Evolutionary conservation across 495 filamentous ascomycete species (phyloP), one percentile per base, ranked within the genome.

Genomic region (Acidomyces sp.): DNA sequence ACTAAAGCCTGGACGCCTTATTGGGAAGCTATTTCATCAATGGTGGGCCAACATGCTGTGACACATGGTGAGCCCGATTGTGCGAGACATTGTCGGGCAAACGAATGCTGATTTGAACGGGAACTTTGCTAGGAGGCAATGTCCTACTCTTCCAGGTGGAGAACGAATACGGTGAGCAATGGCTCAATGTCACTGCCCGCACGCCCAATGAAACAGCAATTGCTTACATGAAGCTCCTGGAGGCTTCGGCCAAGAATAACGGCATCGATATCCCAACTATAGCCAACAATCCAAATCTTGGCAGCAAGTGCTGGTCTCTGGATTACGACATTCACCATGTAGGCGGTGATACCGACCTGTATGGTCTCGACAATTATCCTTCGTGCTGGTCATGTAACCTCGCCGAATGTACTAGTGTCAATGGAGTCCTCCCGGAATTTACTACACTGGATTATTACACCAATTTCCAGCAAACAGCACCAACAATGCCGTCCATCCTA

Each of bases 351-450:
- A 70, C 75, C 19, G 72, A 78, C 52, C 61, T 72, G 23, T 61
- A 69, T 17, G 71, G 70, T 6, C 36, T 75, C 4, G 74, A 78
- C 45, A 67, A 64, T 23, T 78, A 78, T 42, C 74, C 73, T 9
- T 70, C 67, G 46, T 76, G 74, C 54, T 78, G 74, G 73, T 70
- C 64, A 10, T 77, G 74, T 43, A 62, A 71, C 44, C 52, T 71
- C 13, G 48, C 51, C 17, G 63, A 62, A 44, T 77, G 72, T 43
- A 68, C 65, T 13, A 61, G 65, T 0, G 70, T 68, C 11, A 73
- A 75, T 47, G 70, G 70, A 7, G 60, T 62, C 34, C 70, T 70
- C 25, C 63, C 72, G 13, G 62, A 69, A 6, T 75, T 70, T 55
- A 56, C 65, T 33, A 60, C 65, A 0, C 45, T 66, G 19, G 56